These are phyloP conservation scores for Nicotiana undulata DNA, from an alignment of 257 asterid species.

Conservation along the genomic window DNA sequence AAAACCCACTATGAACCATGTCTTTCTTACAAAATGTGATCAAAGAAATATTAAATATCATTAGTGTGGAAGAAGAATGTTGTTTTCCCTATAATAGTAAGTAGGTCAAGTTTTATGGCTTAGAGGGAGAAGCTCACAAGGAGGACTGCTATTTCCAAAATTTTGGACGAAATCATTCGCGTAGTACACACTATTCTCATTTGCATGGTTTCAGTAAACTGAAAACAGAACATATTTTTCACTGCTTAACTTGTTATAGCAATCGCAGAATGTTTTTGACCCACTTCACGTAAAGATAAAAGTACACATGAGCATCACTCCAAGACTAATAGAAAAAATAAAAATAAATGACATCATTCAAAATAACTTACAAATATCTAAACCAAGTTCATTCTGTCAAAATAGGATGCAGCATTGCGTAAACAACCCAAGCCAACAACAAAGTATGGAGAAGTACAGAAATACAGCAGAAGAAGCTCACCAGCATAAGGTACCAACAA, in stretches of 20 bases:
- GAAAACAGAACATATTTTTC: background rate
- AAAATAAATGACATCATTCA: background rate
- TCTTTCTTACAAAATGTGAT: background rate
- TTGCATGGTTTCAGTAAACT: background rate
- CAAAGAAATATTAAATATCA: background rate
- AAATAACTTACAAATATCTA: background rate
- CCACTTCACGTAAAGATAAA: background rate
- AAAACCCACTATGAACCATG: background rate
- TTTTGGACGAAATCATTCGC: background rate
- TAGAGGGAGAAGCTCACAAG: background rate
- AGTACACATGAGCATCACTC: background rate
- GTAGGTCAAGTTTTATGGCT: background rate
- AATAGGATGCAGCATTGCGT: background rate
- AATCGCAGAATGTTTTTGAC: background rate
- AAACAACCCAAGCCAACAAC: background rate
- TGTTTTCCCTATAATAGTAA: background rate
- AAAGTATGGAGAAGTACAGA: background rate
- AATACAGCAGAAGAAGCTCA: constrained; percentile 31
- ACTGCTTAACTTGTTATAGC: background rate
- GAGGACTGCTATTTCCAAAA: background rate
- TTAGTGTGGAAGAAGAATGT: background rate
- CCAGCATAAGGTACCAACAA: constrained; percentile 98
- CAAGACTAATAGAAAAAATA: background rate
- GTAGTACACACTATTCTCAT: background rate
- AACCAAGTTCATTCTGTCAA: background rate